These are phyloP conservation scores for Cryptococcus neoformans DNA, from an alignment of 1,284 basidiomycete species.

Conservation along the genomic window DNA sequence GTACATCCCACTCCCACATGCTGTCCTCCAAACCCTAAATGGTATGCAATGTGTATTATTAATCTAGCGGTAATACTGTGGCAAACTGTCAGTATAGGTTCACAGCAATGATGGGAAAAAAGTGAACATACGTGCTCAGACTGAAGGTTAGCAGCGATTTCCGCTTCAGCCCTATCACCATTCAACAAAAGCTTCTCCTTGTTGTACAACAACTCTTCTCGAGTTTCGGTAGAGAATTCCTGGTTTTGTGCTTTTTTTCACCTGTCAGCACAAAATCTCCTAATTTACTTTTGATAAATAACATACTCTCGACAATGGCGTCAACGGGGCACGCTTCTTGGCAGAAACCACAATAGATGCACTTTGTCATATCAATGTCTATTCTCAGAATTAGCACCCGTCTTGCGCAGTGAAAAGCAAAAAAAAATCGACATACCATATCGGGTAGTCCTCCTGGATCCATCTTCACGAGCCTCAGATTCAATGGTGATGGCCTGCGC, in stretches of 20 bases:
- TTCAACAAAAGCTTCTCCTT: slow-evolving; percentile 94
- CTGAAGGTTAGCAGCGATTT: slow-evolving; percentile 91
- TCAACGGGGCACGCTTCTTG: slow-evolving; percentile 99
- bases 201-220: slow-evolving; percentile 98
- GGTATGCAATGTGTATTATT: background rate
- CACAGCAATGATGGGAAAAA: background rate
- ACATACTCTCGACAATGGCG: slow-evolving; percentile 97
- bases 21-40: background rate
- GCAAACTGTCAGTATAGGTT: background rate
- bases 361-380: slow-evolving; percentile 92
- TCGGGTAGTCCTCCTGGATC: slow-evolving; percentile 94
- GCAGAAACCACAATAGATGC: slow-evolving; percentile 98
- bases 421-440: slow-evolving; percentile 60
- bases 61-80: slow-evolving; percentile 16
- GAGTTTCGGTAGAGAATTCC: slow-evolving; percentile 94
- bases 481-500: slow-evolving; percentile 99
- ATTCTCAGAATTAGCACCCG: slow-evolving; percentile 27
- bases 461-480: slow-evolving; percentile 92
- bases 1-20: background rate
- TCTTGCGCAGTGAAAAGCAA: slow-evolving; percentile 3
- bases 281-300: background rate
- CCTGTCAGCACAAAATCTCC: slow-evolving; percentile 1
- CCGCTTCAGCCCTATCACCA: slow-evolving; percentile 93
- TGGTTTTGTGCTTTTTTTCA: slow-evolving; percentile 75
- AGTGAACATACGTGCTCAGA: slow-evolving; percentile 51